Percentiles rank a stretch among this genome's conserved stretches.
phyloP scores from a whole-genome alignment of 2,329 filamentous ascomycete species.

The Incumbomyces delicatus region DNA sequence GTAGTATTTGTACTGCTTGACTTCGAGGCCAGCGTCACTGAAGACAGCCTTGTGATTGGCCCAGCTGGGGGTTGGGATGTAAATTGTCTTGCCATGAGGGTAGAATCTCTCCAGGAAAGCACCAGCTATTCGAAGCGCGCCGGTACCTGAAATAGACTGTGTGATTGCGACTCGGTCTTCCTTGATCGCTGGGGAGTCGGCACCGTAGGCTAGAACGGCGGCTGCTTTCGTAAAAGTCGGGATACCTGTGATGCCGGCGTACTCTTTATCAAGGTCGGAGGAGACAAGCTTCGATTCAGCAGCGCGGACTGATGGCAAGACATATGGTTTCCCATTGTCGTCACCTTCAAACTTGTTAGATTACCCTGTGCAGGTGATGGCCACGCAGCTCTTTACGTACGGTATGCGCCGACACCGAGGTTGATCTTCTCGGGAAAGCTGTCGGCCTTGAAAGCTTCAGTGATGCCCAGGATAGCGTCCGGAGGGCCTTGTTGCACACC shows the following conservation, averaged over 20 bases:
- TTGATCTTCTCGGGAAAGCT: slow-evolving; percentile 94
- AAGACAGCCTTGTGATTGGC: slow-evolving; percentile 97
- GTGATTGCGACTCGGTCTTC: slow-evolving; percentile 77
- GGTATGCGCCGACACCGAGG: slow-evolving; percentile 94
- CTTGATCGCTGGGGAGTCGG: slow-evolving; percentile 64
- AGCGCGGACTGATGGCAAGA: slow-evolving; percentile 81
- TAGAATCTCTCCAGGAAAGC: slow-evolving; percentile 89
- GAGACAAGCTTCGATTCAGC: slow-evolving; percentile 81
- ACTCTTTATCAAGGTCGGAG: slow-evolving; percentile 55
- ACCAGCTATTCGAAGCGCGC: slow-evolving; percentile 86
- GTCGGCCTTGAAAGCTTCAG: slow-evolving; percentile 98
- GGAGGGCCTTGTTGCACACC: slow-evolving; percentile 89
- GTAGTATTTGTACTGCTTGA: slow-evolving; percentile 97
- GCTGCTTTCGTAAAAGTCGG: slow-evolving; percentile 89
- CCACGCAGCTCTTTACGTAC: slow-evolving; percentile 32
- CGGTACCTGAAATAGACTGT: slow-evolving; percentile 96
- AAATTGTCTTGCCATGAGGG: slow-evolving; percentile 86
- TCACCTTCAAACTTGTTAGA: slow-evolving; percentile 43
- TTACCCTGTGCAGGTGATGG: background rate
- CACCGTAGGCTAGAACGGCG: slow-evolving; percentile 80
- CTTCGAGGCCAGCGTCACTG: slow-evolving; percentile 79
- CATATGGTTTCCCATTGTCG: slow-evolving; percentile 94
- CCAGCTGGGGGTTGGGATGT: slow-evolving; percentile 93
- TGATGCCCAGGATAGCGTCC: slow-evolving; percentile 53
- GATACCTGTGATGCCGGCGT: slow-evolving; percentile 75